Evolutionary conservation across 768 basidiomycete species (phyloP), one percentile per base, ranked within the genome.

Genomic region (Neoboletus subvelutipes): DNA sequence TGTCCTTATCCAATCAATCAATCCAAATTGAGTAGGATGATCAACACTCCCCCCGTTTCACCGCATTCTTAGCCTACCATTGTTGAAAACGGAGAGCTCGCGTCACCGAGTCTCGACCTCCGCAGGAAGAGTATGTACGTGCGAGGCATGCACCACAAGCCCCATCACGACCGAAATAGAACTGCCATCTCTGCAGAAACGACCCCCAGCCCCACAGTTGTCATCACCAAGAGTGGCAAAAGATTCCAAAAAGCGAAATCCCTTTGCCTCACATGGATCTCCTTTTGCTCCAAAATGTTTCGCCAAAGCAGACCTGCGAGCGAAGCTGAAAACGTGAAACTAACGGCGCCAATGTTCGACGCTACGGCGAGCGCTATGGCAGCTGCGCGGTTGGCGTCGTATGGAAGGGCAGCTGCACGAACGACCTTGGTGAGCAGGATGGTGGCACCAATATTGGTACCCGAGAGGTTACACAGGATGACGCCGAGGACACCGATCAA

Each of bases 381-480:
- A 1, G 85, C 87, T 1, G 82, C 85, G 18, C 82, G 78, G 7
- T 64, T 52, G 20, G 75, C 68, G 5, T 81, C 71, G 22, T 68
- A 46, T 20, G 71, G 65, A 22, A 70, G 56, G 1, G 54, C 55
- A 1, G 83, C 78, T 2, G 78, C 79, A 42, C 83, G 83, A 8
- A 92, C 78, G 40, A 93, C 80, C 60, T 94, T 87, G 31, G 92
- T 89, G 17, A 95, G 82, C 33, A 97, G 80, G 68, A 98, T 94
- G 5, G 91, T 93, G 3, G 90, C 89, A 37, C 92, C 92, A 53
- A 95, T 95, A 73, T 95, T 95, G 7, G 93, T 95, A 0, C 93
- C 92, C 18, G 88, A 84, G 50, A 92, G 73, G 64, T 93, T 92
- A 70, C 90, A 93, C 24, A 91, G 76, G 40, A 92, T 67, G 39